phyloP scores from a whole-genome alignment of 1,139 yeast genomes.

The Blastobotrys capitulatus region DNA sequence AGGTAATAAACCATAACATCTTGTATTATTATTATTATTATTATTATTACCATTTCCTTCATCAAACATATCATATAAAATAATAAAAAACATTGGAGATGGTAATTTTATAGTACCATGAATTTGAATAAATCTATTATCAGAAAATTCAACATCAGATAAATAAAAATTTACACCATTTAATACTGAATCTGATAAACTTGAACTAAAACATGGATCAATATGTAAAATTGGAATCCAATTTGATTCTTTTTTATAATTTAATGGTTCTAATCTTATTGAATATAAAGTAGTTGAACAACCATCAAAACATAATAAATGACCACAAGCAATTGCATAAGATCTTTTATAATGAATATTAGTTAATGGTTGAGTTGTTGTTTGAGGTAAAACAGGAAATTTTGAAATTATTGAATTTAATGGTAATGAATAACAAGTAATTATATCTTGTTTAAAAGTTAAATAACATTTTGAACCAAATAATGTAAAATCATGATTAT shows the following conservation, averaged over 20 bases:
- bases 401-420: neutral
- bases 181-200: neutral
- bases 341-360: neutral
- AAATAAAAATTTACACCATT: neutral
- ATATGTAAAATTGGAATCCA: neutral
- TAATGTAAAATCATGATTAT: constrained; percentile 1
- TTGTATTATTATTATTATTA: neutral
- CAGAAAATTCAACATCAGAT: neutral
- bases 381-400: neutral
- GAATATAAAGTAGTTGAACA: constrained; percentile 1
- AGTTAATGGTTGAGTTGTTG: neutral
- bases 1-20: neutral
- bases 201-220: neutral
- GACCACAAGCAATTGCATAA: neutral
- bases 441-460: neutral
- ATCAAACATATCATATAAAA: neutral
- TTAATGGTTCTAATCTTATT: neutral
- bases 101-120: neutral
- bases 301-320: constrained; percentile 3
- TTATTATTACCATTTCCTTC: too few relatives aligned
- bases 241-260: neutral
- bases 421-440: constrained; percentile 4
- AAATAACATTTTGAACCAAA: constrained; percentile 1
- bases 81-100: neutral
- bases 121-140: constrained; percentile 2